Conservation (phyloP, 2,329 filamentous ascomycete species). For the Nemania sp. region DNA sequence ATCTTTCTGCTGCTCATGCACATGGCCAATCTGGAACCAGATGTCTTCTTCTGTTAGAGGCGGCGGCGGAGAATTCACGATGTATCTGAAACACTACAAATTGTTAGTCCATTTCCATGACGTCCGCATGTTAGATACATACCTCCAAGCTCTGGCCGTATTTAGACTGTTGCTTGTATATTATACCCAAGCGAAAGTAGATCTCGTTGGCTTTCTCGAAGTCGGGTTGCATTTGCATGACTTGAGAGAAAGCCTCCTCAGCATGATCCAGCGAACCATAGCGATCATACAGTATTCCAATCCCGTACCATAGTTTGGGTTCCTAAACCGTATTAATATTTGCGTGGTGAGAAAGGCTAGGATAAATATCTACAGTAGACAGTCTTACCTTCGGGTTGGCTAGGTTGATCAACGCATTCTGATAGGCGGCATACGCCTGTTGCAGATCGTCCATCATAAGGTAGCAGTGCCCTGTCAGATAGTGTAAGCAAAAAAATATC, state of each 20-base stretch:
- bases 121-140: conserved; percentile 38
- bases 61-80: conserved; percentile 87
- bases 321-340: conserved; percentile 59
- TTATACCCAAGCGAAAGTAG: conserved; percentile 98
- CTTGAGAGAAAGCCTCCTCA: conserved; percentile 96
- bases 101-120: conserved; percentile 32
- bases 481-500: conserved; percentile 26
- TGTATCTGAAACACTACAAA: conserved; percentile 92
- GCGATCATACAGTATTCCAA: conserved; percentile 94
- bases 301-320: conserved; percentile 97
- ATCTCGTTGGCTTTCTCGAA: conserved; percentile 99
- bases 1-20: conserved; percentile 98
- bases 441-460: conserved; percentile 98
- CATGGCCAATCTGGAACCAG: conserved; percentile 99
- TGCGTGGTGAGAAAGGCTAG: not conserved
- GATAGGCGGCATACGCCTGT: conserved; percentile 95
- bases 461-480: conserved; percentile 81
- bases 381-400: conserved; percentile 81
- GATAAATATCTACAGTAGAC: not conserved
- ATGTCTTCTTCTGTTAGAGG: conserved; percentile 97
- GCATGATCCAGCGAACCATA: conserved; percentile 97
- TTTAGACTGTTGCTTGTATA: conserved; percentile 98
- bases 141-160: conserved; percentile 91
- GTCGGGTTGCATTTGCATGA: conserved; percentile 97
- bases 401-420: conserved; percentile 90